Conservation (phyloP, 2,329 filamentous ascomycete species). For the Fusarium udum region DNA sequence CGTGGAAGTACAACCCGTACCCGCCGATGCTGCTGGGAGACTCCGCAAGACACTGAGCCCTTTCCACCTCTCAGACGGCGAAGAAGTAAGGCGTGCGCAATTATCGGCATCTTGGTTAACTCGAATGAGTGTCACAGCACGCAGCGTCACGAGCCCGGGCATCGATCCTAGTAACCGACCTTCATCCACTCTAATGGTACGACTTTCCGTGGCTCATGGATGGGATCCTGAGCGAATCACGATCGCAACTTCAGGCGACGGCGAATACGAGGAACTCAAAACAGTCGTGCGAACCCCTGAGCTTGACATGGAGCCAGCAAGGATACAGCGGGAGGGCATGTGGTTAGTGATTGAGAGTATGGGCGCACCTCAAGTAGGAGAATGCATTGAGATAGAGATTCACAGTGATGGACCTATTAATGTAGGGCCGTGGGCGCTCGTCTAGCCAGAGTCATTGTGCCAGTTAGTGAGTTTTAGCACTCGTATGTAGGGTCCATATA, state of each 20-base stretch:
- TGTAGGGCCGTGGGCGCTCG: slow-evolving; percentile 55
- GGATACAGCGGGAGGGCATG: slow-evolving; percentile 64
- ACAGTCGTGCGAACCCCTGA: slow-evolving; percentile 75
- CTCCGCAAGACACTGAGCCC: slow-evolving; percentile 68
- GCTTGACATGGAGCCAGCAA: slow-evolving; percentile 76
- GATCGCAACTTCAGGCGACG: slow-evolving; percentile 74
- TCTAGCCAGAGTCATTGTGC: slow-evolving; percentile 12
- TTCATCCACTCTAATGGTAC: slow-evolving; percentile 65
- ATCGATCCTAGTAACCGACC: slow-evolving; percentile 20
- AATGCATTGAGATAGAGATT: slow-evolving; percentile 63
- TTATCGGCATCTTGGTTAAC: slow-evolving; percentile 63
- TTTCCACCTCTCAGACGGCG: slow-evolving; percentile 60
- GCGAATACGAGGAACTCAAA: slow-evolving; percentile 76
- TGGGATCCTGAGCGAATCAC: slow-evolving; percentile 73
- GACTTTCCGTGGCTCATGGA: slow-evolving; percentile 77
- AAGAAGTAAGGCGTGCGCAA: slow-evolving; percentile 52
- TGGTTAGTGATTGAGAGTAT: slow-evolving; percentile 87
- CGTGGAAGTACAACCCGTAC: slow-evolving; percentile 68
- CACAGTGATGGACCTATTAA: slow-evolving; percentile 59
- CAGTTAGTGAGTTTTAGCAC: background rate
- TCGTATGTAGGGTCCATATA: background rate
- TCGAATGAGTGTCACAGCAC: slow-evolving; percentile 55
- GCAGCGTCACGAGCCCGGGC: slow-evolving; percentile 43
- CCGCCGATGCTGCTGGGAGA: slow-evolving; percentile 78
- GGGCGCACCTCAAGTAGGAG: slow-evolving; percentile 58